A percentile compares a stretch with the other conserved stretches of the same genome.
Conservation (phyloP, 2,329 filamentous ascomycete genomes). For the Leptographium lundbergii region DNA sequence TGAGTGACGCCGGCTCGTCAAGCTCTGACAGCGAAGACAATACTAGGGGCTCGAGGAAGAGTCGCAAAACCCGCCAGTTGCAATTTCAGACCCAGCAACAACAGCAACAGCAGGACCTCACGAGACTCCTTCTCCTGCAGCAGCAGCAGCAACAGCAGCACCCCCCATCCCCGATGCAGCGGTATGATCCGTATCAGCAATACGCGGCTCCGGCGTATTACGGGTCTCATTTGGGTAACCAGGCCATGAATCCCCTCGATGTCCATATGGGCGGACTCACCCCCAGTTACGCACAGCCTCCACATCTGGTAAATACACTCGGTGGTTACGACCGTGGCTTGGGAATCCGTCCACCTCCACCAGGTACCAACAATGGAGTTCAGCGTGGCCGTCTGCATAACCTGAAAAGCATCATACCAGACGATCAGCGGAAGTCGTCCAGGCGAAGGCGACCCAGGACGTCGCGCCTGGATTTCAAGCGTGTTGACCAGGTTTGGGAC, state of each 20-base stretch:
- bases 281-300: neutral
- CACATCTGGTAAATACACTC: neutral
- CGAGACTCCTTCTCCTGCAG: slow-evolving; percentile 1
- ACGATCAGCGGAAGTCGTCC: neutral
- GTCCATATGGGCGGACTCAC: neutral
- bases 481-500: slow-evolving; percentile 44
- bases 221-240: neutral
- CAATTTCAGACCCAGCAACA: slow-evolving; percentile 11
- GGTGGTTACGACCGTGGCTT: neutral
- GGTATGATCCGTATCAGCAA: neutral
- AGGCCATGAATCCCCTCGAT: neutral
- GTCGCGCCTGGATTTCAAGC: slow-evolving; percentile 28
- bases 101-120: slow-evolving; percentile 4
- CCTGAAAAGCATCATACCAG: neutral
- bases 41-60: slow-evolving; percentile 1
- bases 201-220: neutral
- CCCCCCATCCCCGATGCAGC: neutral
- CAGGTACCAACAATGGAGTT: neutral
- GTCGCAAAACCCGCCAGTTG: slow-evolving; percentile 8
- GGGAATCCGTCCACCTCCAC: neutral
- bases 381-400: neutral
- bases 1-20: neutral
- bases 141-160: slow-evolving; percentile 2
- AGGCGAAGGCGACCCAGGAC: slow-evolving; percentile 8
- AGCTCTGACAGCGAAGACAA: slow-evolving; percentile 1